Base-by-base conservation (phyloP, 306 rosid species). In the Dryas octopetala region DNA sequence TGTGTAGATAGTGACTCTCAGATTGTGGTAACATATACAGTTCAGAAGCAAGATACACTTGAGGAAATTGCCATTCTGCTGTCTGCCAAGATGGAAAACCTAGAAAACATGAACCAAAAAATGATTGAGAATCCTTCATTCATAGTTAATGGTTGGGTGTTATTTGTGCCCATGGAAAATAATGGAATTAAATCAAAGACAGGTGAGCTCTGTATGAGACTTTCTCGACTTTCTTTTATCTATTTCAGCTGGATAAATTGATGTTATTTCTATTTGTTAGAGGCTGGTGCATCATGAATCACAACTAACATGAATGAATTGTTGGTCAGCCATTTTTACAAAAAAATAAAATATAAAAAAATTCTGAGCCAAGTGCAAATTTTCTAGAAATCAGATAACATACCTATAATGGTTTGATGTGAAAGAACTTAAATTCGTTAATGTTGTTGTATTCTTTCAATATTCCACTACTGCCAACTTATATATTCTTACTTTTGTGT, bases 21-120 rank as follows among this genome's bases (percentile, higher is more conserved):
- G 66, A 86, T 85, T 75, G 92, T 91, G 67, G 96, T 85, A 52
- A 89, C 94, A 1, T 93, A 91, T 62, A 88, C 96, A 26, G 94
- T 91, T 40, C 89, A 89, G 79, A 11, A 43, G 0, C 60, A 26
- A 17, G 97, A 93, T 62, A 91, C 91, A 7, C 50, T 85, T 5
- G 28, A 77, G 3, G 74, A 54, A 26, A 89, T 91, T 60, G 89
- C 88, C 48, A 7, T 3, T 45, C 26, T 70, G 55, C 73, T 93
- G 9, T 81, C 81, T 73, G 83, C 92, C n/a, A 76, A 64, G 5
- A 15, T 73, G 14, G 73, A 43, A 68, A 83, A 73, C 69, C 75
- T 87, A 50, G 70, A 57, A 76, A 47, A 48, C 14, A 50, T 87
- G 84, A 93, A 93, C 64, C 8, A 62, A 47, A 40, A 82, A 57